A percentile compares a stretch with the other conserved stretches of the same genome.
Conservation (phyloP, 2,329 filamentous ascomycete genomes). For the Graphilbum fragrans region DNA sequence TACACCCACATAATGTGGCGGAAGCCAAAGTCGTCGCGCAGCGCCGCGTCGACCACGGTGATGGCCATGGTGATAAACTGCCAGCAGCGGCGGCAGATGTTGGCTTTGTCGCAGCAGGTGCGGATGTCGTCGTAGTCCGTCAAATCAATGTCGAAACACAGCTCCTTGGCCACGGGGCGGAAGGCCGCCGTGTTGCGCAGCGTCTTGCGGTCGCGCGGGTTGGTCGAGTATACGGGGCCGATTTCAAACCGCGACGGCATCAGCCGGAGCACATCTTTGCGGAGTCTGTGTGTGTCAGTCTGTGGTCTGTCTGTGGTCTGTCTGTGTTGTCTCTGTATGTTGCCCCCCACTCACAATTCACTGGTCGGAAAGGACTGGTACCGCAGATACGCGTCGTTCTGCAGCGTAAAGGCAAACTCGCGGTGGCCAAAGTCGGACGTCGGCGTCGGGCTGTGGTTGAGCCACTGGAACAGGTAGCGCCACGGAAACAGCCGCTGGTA, state of each 20-base stretch:
- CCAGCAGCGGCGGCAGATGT: constrained; percentile 93
- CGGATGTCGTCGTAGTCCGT: constrained; percentile 97
- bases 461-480: constrained; percentile 90
- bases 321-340: not conserved
- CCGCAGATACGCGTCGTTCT: constrained; percentile 81
- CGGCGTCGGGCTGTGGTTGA: constrained; percentile 83
- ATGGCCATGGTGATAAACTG: constrained; percentile 96
- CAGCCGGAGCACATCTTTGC: constrained; percentile 79
- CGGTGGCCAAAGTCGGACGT: constrained; percentile 82
- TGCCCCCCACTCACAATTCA: constrained; percentile 31
- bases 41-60: constrained; percentile 75
- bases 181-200: constrained; percentile 72
- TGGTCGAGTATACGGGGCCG: constrained; percentile 89
- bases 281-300: constrained; percentile 40
- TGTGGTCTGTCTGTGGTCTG: not conserved
- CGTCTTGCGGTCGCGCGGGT: constrained; percentile 86
- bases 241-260: constrained; percentile 96
- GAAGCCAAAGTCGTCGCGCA: constrained; percentile 93
- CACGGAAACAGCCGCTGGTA: constrained; percentile 95
- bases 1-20: constrained; percentile 98
- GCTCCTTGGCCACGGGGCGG: constrained; percentile 77
- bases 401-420: constrained; percentile 93
- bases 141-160: constrained; percentile 99
- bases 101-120: constrained; percentile 87
- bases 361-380: constrained; percentile 60